phyloP scores from a whole-genome alignment of 805 yeast species.

The Metschnikowia noctiluminum region DNA sequence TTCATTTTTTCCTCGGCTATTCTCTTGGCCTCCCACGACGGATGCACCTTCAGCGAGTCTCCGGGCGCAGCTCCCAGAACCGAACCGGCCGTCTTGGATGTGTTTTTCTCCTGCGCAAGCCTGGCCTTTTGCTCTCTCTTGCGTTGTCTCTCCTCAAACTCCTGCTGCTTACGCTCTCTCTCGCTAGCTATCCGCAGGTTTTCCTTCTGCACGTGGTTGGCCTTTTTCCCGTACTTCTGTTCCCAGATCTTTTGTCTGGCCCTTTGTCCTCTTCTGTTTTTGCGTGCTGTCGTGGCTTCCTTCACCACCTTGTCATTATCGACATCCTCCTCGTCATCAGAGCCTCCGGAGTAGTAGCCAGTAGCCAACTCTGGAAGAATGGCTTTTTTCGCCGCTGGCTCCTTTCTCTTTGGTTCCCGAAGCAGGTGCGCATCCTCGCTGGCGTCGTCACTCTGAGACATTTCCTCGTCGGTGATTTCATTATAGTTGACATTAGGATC shows the following conservation, averaged over 20 bases:
- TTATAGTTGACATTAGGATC: slow-evolving; percentile 47
- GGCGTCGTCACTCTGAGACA: slow-evolving; percentile 28
- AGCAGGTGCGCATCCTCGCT: slow-evolving; percentile 24
- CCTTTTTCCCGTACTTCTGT: slow-evolving; percentile 74
- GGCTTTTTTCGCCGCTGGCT: slow-evolving; percentile 24
- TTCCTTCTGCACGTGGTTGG: slow-evolving; percentile 78
- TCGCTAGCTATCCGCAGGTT: slow-evolving; percentile 51
- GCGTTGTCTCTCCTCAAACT: slow-evolving; percentile 68
- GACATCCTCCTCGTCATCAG: slow-evolving; percentile 55
- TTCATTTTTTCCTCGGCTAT: slow-evolving; percentile 62
- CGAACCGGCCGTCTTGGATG: slow-evolving; percentile 23
- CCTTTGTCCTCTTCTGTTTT: slow-evolving; percentile 94
- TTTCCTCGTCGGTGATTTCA: slow-evolving; percentile 65
- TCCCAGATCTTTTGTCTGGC: slow-evolving; percentile 98
- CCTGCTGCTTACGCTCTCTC: slow-evolving; percentile 56
- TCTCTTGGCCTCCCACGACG: slow-evolving; percentile 97
- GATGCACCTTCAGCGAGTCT: slow-evolving; percentile 52
- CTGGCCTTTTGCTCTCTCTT: slow-evolving; percentile 58
- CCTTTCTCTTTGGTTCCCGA: slow-evolving; percentile 21
- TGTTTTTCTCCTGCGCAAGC: slow-evolving; percentile 18
- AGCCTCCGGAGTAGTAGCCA: slow-evolving; percentile 86
- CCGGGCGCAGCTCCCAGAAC: background rate
- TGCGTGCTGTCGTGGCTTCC: slow-evolving; percentile 54
- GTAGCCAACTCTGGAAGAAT: slow-evolving; percentile 65
- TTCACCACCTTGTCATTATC: slow-evolving; percentile 49